These are phyloP conservation scores for Seminavis robusta DNA, from an alignment of 108 stramenopile genomes.

Conservation along the genomic window DNA sequence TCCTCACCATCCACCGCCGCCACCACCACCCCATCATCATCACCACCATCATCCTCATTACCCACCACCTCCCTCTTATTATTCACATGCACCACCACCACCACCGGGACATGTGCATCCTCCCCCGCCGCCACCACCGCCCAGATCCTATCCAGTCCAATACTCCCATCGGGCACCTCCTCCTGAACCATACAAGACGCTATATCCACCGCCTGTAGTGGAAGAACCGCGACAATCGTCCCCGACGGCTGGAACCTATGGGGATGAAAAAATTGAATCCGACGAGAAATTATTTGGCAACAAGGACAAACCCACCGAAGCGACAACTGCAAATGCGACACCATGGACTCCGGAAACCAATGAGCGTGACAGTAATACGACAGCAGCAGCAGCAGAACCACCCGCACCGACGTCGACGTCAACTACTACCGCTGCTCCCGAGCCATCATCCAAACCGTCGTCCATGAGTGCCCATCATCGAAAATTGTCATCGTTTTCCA, in stretches of 20 bases:
- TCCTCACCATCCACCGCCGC: conserved; percentile 15
- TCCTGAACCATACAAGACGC: conserved; percentile 1
- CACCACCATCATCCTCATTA: conserved; percentile 18
- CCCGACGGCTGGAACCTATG: too few relatives aligned
- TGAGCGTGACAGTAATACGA: background rate
- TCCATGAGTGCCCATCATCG: conserved; percentile 36
- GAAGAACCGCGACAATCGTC: too few relatives aligned
- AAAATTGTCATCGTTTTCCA: conserved; percentile 52
- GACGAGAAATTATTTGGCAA: too few relatives aligned
- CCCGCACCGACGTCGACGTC: background rate
- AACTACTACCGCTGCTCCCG: conserved; percentile 3
- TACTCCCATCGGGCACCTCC: conserved; percentile 26
- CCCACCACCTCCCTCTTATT: conserved; percentile 13
- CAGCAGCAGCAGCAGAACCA: conserved; percentile 2
- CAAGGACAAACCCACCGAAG: too few relatives aligned
- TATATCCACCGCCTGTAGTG: too few relatives aligned
- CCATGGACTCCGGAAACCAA: too few relatives aligned
- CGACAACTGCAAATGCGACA: too few relatives aligned
- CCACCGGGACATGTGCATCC: conserved; percentile 14
- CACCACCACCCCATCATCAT: conserved; percentile 12
- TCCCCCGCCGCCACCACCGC: too few relatives aligned
- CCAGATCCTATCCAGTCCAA: too few relatives aligned
- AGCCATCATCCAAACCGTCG: conserved; percentile 5
- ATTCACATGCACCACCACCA: conserved; percentile 6
- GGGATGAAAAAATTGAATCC: too few relatives aligned